Percentiles rank a stretch among this genome's conserved stretches.
Conservation (phyloP, 2,329 filamentous ascomycete species). For the Arthroderma uncinatum region DNA sequence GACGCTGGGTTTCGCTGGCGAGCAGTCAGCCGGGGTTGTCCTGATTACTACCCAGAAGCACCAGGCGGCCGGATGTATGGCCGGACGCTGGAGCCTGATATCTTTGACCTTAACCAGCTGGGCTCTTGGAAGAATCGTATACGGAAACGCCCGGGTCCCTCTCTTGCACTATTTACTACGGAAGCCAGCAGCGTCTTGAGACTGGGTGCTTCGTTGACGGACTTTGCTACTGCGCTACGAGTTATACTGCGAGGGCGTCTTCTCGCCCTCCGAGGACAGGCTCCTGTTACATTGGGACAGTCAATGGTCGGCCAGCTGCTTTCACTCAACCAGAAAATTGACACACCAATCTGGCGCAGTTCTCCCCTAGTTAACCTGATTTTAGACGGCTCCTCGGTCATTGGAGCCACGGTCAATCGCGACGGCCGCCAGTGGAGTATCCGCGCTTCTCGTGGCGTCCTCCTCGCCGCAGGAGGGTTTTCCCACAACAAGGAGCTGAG, state of each 20-base stretch:
- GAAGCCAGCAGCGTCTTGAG: not conserved
- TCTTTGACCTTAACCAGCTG: slow-evolving; percentile 21
- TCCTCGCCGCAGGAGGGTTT: slow-evolving; percentile 30
- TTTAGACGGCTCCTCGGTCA: slow-evolving; percentile 14
- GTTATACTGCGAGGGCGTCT: slow-evolving; percentile 8
- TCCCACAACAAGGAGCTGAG: slow-evolving; percentile 24
- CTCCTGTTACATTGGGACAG: slow-evolving; percentile 18
- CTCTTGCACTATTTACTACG: slow-evolving; percentile 14
- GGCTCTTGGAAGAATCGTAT: slow-evolving; percentile 18
- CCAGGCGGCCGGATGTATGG: slow-evolving; percentile 18
- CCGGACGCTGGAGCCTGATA: slow-evolving; percentile 20
- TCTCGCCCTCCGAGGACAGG: slow-evolving; percentile 12
- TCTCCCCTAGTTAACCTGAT: slow-evolving; percentile 12
- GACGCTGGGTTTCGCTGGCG: slow-evolving; percentile 17
- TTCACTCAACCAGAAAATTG: slow-evolving; percentile 9
- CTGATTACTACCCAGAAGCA: slow-evolving; percentile 25
- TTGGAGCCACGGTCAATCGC: slow-evolving; percentile 19
- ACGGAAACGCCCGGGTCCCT: slow-evolving; percentile 12
- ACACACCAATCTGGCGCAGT: slow-evolving; percentile 10
- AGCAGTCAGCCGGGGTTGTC: slow-evolving; percentile 17
- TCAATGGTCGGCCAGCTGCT: slow-evolving; percentile 16
- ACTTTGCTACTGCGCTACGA: not conserved
- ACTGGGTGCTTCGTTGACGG: not conserved
- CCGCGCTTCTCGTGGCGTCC: slow-evolving; percentile 21
- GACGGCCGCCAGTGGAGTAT: slow-evolving; percentile 18